Percentiles rank a stretch among this genome's conserved stretches.
These are phyloP conservation scores for Pythium diclinum DNA, from an alignment of 352 stramenopile species.

Conservation along the genomic window DNA sequence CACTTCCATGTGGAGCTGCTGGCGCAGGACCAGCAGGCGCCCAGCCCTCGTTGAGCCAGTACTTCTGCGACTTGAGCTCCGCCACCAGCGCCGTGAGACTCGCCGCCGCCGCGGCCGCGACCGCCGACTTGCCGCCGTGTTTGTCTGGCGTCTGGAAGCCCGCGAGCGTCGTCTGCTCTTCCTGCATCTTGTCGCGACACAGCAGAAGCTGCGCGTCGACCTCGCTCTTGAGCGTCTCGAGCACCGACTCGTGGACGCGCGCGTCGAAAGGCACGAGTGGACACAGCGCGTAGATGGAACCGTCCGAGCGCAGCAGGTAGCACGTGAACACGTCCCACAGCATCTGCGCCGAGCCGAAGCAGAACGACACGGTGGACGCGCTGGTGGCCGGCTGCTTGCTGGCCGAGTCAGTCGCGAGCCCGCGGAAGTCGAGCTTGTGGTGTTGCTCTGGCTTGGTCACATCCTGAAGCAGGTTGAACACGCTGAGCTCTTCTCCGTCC, in stretches of 20 bases:
- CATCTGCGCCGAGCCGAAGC: slow-evolving; percentile 50
- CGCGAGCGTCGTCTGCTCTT: slow-evolving; percentile 13
- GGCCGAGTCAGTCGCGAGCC: slow-evolving; percentile 22
- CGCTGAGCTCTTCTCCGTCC: slow-evolving; percentile 65
- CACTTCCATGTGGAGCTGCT: background rate
- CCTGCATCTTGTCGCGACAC: slow-evolving; percentile 43
- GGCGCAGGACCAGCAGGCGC: slow-evolving; percentile 18
- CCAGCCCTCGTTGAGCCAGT: slow-evolving; percentile 78
- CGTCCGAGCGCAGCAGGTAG: slow-evolving; percentile 71
- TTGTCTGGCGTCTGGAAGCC: slow-evolving; percentile 11
- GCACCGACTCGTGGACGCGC: slow-evolving; percentile 36
- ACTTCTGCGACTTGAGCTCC: slow-evolving; percentile 81
- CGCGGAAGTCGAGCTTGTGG: slow-evolving; percentile 51
- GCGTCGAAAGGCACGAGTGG: slow-evolving; percentile 68
- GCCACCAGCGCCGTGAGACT: slow-evolving; percentile 39
- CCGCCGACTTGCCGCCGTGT: background rate
- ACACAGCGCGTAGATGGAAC: slow-evolving; percentile 64
- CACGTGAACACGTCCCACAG: slow-evolving; percentile 76
- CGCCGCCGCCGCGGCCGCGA: slow-evolving; percentile 7
- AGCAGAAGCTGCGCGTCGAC: slow-evolving; percentile 58
- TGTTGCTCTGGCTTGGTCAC: slow-evolving; percentile 70
- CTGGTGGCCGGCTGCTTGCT: slow-evolving; percentile 18
- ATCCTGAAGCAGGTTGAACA: slow-evolving; percentile 67
- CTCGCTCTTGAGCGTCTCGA: slow-evolving; percentile 54
- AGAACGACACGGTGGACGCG: slow-evolving; percentile 44